Base-by-base conservation (phyloP, 306 rosid species). In the Leucaena leucocephala region DNA sequence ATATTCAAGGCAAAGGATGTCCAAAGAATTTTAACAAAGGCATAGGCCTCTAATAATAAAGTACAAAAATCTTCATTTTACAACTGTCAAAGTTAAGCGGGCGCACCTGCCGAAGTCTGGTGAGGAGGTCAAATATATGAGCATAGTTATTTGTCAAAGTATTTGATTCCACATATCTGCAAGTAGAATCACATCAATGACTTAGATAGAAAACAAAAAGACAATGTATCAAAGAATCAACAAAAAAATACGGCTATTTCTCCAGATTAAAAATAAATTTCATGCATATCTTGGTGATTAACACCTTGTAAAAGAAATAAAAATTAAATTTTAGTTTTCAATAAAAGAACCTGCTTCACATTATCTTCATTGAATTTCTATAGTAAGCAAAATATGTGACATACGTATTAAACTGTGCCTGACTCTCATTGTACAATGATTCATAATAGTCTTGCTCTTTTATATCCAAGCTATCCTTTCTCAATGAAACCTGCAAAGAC, bases 111-210 rank as follows among this genome's bases (percentile, higher is more conserved):
- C 98, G 91, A 80, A 95, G 87, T 21, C 97, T 87, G 17, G 91
- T 92, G 86, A 95, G 97, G 67, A 95, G 97, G 77, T 92, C 98
- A 89, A 95, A 95, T 85, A 92, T 89, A 89, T 95, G 98, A 70
- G 96, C 96, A 77, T 89, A 92, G 78, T 95, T 95, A 78, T 91
- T 87, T 82, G 82, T 77, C 76, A 90, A 48, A 43, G 91, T 92
- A 82, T 96, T 92, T 15, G 87, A 88, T 75, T 85, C 77, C 0
- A 93, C 84, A 83, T 91, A 95, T 58, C 98, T 95, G 89, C 61
- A 84, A 72, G 74, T 77, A 68, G 50, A 71, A 80, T 50, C 72
- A 81, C 70, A 82, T 75, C 75, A 48, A 75, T 78, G 54, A 21
- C 19, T 68, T 43, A 11, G 2, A 68, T 68, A 14, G 36, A n/a